phyloP scores from a whole-genome alignment of 768 basidiomycete genomes.

The Symmetrospora coprosmae region DNA sequence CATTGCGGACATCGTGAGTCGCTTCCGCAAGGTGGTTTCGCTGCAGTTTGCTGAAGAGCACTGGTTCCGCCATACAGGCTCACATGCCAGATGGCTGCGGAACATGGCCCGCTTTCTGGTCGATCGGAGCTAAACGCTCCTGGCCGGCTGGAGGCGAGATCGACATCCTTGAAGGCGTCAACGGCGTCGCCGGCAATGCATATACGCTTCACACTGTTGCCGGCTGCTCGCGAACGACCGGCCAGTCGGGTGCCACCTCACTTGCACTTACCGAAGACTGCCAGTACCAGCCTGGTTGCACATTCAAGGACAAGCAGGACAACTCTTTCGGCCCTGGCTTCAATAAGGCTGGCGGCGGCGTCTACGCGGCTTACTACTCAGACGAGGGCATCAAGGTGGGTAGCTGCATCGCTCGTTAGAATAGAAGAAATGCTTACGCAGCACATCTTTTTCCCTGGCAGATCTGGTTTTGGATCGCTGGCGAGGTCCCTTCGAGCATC shows the following conservation, averaged over 20 bases:
- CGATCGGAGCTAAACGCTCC: constrained; percentile 3
- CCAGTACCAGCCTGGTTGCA: constrained; percentile 23
- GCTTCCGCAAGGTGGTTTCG: too few relatives aligned
- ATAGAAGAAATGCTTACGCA: too few relatives aligned
- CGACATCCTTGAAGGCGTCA: constrained; percentile 71
- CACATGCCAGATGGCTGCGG: constrained; percentile 21
- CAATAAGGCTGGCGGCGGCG: constrained; percentile 41
- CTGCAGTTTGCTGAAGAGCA: too few relatives aligned
- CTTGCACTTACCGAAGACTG: background rate
- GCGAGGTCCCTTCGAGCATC: constrained; percentile 28
- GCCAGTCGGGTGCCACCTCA: background rate
- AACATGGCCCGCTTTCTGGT: constrained; percentile 28
- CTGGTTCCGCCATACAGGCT: background rate
- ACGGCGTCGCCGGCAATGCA: constrained; percentile 50
- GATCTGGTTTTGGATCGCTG: constrained; percentile 44
- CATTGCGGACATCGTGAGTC: background rate
- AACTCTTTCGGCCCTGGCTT: constrained; percentile 9
- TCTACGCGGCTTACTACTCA: constrained; percentile 39
- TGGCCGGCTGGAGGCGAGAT: constrained; percentile 42
- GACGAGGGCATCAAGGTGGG: constrained; percentile 37
- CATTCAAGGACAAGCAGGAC: background rate
- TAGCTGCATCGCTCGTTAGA: too few relatives aligned
- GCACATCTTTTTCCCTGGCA: too few relatives aligned
- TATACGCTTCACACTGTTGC: constrained; percentile 12
- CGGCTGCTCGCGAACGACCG: background rate